Evolutionary conservation across 176 grass and related monocot genomes (phyloP).

Genomic region (Thinopyrum elongatum): DNA sequence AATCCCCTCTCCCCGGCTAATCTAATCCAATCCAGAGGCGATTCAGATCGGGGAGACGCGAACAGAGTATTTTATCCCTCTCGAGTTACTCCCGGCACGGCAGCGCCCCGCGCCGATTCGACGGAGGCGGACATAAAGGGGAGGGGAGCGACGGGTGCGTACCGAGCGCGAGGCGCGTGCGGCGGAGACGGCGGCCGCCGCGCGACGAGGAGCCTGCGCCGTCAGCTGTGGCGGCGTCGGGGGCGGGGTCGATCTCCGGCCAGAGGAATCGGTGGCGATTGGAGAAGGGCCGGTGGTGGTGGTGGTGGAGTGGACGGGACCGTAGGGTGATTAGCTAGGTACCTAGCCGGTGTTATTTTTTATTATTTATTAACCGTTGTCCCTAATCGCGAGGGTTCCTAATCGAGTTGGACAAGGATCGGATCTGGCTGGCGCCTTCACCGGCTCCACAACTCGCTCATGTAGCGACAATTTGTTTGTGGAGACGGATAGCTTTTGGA

Average conservation of each 20-base stretch:
- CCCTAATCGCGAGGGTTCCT: background rate
- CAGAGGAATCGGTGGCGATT: background rate
- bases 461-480: background rate
- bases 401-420: background rate
- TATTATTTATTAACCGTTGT: no score
- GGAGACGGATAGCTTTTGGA: background rate
- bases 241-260: background rate
- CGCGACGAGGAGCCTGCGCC: background rate
- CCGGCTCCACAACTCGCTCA: background rate
- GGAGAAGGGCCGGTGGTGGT: background rate
- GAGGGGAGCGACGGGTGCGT: background rate
- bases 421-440: background rate
- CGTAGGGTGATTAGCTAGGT: background rate
- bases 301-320: background rate
- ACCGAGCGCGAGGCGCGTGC: background rate
- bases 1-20: background rate
- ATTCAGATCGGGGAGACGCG: background rate
- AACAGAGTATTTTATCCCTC: background rate
- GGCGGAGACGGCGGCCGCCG: background rate
- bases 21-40: background rate
- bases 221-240: background rate
- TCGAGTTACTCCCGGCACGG: background rate
- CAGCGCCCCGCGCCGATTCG: background rate
- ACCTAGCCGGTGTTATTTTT: background rate
- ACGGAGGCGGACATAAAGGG: background rate